A percentile compares a stretch with the other conserved stretches of the same genome.
Conservation (phyloP, 2,329 filamentous ascomycete species). For the Ascochyta fabae region DNA sequence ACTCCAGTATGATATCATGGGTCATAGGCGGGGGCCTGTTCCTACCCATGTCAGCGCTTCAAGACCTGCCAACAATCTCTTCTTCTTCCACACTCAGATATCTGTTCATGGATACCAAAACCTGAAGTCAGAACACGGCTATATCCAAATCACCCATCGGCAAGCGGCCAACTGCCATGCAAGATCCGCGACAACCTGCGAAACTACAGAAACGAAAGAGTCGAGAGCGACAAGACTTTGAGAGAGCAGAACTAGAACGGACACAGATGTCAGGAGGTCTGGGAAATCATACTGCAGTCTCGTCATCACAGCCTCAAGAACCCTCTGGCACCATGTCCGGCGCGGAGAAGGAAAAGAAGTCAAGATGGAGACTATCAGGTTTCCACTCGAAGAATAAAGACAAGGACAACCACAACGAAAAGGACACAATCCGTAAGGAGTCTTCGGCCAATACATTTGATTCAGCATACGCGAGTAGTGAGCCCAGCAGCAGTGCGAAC, state of each 20-base stretch:
- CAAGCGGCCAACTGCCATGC: slow-evolving; percentile 21
- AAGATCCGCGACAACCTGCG: slow-evolving; percentile 31
- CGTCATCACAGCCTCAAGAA: slow-evolving; percentile 26
- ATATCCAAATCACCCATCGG: neutral
- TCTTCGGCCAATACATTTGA: slow-evolving; percentile 30
- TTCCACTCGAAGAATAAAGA: slow-evolving; percentile 47
- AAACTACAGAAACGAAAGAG: slow-evolving; percentile 45
- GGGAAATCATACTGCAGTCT: slow-evolving; percentile 25
- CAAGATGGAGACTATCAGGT: slow-evolving; percentile 47
- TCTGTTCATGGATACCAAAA: neutral
- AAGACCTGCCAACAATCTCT: slow-evolving; percentile 3
- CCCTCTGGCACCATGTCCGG: slow-evolving; percentile 27
- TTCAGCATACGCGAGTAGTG: slow-evolving; percentile 45
- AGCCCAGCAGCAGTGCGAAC: slow-evolving; percentile 39
- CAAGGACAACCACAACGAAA: slow-evolving; percentile 25
- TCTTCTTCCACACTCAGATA: neutral
- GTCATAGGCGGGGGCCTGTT: slow-evolving; percentile 12
- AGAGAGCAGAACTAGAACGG: slow-evolving; percentile 13
- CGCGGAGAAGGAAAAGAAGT: slow-evolving; percentile 44
- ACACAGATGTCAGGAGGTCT: slow-evolving; percentile 28
- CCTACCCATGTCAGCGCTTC: slow-evolving; percentile 9
- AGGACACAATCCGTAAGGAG: slow-evolving; percentile 19
- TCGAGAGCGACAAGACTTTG: slow-evolving; percentile 37
- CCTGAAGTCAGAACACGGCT: neutral
- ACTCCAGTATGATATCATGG: slow-evolving; percentile 36